phyloP scores from a whole-genome alignment of 805 yeast species.

The Saturnispora mendoncae region DNA sequence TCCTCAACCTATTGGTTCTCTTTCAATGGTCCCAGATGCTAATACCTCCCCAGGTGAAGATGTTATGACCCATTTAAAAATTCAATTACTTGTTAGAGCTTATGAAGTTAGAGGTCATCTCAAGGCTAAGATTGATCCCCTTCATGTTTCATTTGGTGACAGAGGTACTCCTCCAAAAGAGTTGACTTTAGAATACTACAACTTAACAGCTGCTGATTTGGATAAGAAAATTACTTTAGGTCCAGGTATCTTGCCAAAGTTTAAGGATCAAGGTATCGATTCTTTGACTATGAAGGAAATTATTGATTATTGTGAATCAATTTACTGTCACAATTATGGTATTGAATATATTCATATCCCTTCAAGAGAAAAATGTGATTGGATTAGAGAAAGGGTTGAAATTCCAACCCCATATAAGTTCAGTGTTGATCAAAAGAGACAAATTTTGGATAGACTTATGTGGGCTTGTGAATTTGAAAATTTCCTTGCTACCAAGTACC shows the following conservation, averaged over 20 bases:
- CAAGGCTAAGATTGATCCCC: conserved; percentile 93
- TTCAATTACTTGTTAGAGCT: conserved; percentile 93
- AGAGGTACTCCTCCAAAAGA: conserved; percentile 60
- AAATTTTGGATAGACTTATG: conserved; percentile 89
- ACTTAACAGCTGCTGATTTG: conserved; percentile 80
- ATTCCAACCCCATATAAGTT: conserved; percentile 81
- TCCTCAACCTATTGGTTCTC: conserved; percentile 73
- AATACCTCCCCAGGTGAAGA: conserved; percentile 49
- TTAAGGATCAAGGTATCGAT: conserved; percentile 52
- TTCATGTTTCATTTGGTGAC: conserved; percentile 80
- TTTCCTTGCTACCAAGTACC: conserved; percentile 90
- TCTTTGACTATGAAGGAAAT: conserved; percentile 72
- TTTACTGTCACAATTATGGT: conserved; percentile 86
- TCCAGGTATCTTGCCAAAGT: conserved; percentile 94
- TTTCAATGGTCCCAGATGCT: conserved; percentile 47
- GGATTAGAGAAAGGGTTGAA: conserved; percentile 96
- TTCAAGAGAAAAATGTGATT: conserved; percentile 89
- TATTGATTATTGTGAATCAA: conserved; percentile 65
- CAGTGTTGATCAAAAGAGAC: conserved; percentile 85
- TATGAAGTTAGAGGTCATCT: conserved; percentile 98
- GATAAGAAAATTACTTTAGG: conserved; percentile 82
- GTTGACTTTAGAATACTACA: conserved; percentile 85
- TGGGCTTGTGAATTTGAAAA: conserved; percentile 95
- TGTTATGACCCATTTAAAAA: conserved; percentile 83
- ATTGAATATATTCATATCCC: conserved; percentile 96